These are phyloP conservation scores for Phyllosticta capitalensis DNA, from an alignment of 2,329 filamentous ascomycete species.

Conservation along the genomic window DNA sequence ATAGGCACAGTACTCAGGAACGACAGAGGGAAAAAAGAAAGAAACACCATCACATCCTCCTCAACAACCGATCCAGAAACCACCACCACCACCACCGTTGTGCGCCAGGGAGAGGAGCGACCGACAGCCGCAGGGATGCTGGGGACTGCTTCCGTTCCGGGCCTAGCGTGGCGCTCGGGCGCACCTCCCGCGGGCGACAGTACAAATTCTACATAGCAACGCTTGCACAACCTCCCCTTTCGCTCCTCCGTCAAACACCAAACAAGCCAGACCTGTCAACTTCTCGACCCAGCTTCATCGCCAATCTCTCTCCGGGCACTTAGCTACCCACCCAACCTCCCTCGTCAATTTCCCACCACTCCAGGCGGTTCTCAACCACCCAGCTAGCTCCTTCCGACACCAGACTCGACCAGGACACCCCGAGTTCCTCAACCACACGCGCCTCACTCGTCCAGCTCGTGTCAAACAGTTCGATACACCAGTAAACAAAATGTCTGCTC, in stretches of 20 bases:
- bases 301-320: slow-evolving; percentile 27
- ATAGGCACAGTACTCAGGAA: too few species aligned
- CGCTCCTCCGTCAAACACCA: slow-evolving; percentile 11
- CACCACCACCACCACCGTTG: too few species aligned
- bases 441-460: slow-evolving; percentile 30
- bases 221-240: slow-evolving; percentile 11
- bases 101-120: too few species aligned
- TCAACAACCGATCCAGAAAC: too few species aligned
- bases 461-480: slow-evolving; percentile 36
- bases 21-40: too few species aligned
- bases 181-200: slow-evolving; percentile 8
- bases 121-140: slow-evolving; percentile 1
- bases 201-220: slow-evolving; percentile 11
- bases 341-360: slow-evolving; percentile 42
- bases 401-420: slow-evolving; percentile 32
- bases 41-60: too few species aligned
- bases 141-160: not conserved
- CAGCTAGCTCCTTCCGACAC: slow-evolving; percentile 19
- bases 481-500: slow-evolving; percentile 69
- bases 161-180: slow-evolving; percentile 7
- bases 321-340: slow-evolving; percentile 45
- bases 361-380: slow-evolving; percentile 36
- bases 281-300: slow-evolving; percentile 5
- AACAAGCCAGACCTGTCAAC: slow-evolving; percentile 10
- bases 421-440: slow-evolving; percentile 30